Evolutionary conservation across 2,329 filamentous ascomycete genomes (phyloP), one percentile per base, ranked within the genome.

Genomic region (Penicillium sp.): DNA sequence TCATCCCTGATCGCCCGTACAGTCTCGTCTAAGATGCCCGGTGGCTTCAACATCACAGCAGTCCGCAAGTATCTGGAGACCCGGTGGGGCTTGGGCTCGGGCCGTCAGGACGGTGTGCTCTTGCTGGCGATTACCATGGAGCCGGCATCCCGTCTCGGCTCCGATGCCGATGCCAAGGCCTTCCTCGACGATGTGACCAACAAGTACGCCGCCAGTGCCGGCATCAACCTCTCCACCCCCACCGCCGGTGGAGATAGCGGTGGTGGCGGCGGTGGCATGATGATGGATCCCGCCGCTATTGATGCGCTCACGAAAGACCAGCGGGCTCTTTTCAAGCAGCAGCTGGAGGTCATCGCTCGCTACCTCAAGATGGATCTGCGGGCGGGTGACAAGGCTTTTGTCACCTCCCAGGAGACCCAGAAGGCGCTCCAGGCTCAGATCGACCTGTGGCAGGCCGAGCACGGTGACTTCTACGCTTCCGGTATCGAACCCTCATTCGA

Each of bases 1-100:
- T 89, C 91, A 53, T 96, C 93, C 3, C 85, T 99, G 56, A 89
- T 99, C 75, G 95, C 95, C 50, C 89, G 95, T 67, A 82, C 99
- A 74, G 95, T 99, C 44, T 98, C 95, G 2, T 97, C 95, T 29
- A 99, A 99, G 81, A 99, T 99, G 95, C 95, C 95, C 48, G 95
- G 93, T 80, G 95, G 95, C 61, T 99, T 99, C 86, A 99, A 98
- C 76, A 98, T 98, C 75, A 98, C 93, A 71, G 85, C 92, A 13
- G 91, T 96, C 47, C 87, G 95, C 70, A 99, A 99, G 79, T 96
- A 99, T 72, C 81, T 99, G 45, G 93, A 97, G 80, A 92, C 90
- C 16, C 86, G 92, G 76, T 99, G 93, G 92, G 95, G 95, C 55
- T 81, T 99, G 57, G 91, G 83, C 4, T 73, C 88, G 25, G 95